Conservation (phyloP, 2,329 filamentous ascomycete genomes). For the Dryadomyces quercivorus region DNA sequence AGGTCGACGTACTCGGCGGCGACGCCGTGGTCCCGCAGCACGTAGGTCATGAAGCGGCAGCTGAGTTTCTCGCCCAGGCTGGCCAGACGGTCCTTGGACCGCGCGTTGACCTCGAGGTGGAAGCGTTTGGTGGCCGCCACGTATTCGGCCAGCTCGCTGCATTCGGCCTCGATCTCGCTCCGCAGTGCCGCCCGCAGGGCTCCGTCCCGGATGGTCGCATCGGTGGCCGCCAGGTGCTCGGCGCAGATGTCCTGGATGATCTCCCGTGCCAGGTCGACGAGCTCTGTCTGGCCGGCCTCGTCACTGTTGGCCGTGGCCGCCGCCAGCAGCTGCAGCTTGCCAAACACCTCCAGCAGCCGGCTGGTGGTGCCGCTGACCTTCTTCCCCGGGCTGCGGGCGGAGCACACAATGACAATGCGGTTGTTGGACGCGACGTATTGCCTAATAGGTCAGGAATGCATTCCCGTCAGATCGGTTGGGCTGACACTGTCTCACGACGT, state of each 20-base stretch:
- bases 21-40: constrained; percentile 70
- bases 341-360: constrained; percentile 54
- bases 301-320: constrained; percentile 32
- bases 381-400: constrained; percentile 84
- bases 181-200: constrained; percentile 47
- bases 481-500: constrained; percentile 1
- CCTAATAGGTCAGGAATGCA: neutral
- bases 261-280: constrained; percentile 53
- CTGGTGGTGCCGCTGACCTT: constrained; percentile 95
- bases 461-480: neutral
- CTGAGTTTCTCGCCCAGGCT: constrained; percentile 94
- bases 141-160: constrained; percentile 66
- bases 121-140: constrained; percentile 51
- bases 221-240: constrained; percentile 68
- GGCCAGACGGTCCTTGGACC: constrained; percentile 77
- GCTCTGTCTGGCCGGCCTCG: constrained; percentile 37
- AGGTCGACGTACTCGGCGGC: constrained; percentile 85
- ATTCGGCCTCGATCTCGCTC: constrained; percentile 63
- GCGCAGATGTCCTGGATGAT: constrained; percentile 70
- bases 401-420: constrained; percentile 86
- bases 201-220: constrained; percentile 45
- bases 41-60: constrained; percentile 77
- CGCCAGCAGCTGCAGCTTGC: constrained; percentile 41
- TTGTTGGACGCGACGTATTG: constrained; percentile 30
- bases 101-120: constrained; percentile 63